phyloP scores from a whole-genome alignment of 345 rosid genomes.

The Salix arbutifolia region DNA sequence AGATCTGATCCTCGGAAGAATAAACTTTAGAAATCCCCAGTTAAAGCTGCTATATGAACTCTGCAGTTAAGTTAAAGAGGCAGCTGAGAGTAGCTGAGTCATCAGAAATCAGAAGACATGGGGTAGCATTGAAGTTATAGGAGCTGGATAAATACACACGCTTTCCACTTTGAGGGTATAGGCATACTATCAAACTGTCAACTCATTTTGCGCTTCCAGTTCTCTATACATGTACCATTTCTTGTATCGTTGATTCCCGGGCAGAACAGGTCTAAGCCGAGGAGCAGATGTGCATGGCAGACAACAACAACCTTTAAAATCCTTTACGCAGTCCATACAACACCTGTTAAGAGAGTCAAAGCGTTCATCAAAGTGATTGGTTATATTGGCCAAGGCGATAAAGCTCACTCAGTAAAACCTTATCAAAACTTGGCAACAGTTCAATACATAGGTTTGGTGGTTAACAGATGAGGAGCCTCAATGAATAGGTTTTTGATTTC shows the following conservation, averaged over 20 bases:
- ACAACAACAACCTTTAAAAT: slow-evolving; percentile 75
- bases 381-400: background rate
- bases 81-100: background rate
- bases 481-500: no score
- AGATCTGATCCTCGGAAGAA: no score
- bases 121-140: background rate
- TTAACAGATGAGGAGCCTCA: no score
- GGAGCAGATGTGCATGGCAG: slow-evolving; percentile 58
- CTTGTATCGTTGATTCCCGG: slow-evolving; percentile 68
- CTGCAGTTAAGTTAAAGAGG: no score
- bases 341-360: slow-evolving; percentile 42
- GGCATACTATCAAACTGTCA: slow-evolving; percentile 6
- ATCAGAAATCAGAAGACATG: no score
- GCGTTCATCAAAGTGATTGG: background rate
- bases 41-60: no score
- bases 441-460: no score
- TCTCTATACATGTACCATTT: slow-evolving; percentile 80
- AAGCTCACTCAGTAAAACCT: background rate
- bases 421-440: background rate
- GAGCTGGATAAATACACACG: no score
- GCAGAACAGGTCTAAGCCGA: slow-evolving; percentile 75
- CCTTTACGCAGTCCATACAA: slow-evolving; percentile 49
- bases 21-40: no score
- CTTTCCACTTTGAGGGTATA: no score
- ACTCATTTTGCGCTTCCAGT: slow-evolving; percentile 27